phyloP scores from a whole-genome alignment of 2,329 filamentous ascomycete species.

The Paraphaeosphaeria minitans region DNA sequence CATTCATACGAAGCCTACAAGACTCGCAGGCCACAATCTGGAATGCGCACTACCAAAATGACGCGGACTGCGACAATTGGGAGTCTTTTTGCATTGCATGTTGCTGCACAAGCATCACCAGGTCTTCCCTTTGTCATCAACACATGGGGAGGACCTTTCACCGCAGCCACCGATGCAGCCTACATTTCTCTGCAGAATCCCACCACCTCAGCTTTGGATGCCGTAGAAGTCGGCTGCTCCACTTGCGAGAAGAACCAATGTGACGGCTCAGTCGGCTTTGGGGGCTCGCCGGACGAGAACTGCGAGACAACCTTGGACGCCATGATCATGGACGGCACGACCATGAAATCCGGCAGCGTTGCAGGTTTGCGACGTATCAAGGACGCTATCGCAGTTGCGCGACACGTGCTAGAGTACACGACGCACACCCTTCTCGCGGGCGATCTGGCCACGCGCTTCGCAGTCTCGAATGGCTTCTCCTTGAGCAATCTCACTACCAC shows the following conservation, averaged over 20 bases:
- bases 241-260: conserved; percentile 6
- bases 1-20: not conserved
- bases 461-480: not conserved
- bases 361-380: not conserved
- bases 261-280: conserved; percentile 3
- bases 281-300: conserved; percentile 2
- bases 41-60: not conserved
- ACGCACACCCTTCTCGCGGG: conserved; percentile 2
- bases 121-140: conserved; percentile 2
- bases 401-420: conserved; percentile 1
- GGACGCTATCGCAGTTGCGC: conserved; percentile 2
- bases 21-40: not conserved
- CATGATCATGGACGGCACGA: conserved; percentile 7
- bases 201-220: not conserved
- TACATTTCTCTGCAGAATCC: not conserved
- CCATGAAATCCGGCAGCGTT: not conserved
- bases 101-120: not conserved
- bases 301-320: conserved; percentile 6
- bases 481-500: conserved; percentile 1
- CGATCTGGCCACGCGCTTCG: conserved; percentile 4
- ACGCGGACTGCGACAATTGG: not conserved
- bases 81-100: not conserved
- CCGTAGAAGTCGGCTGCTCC: not conserved
- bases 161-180: not conserved
- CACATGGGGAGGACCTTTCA: conserved; percentile 5